Evolutionary conservation across 1,284 basidiomycete genomes (phyloP), one percentile per base, ranked within the genome.

Genomic region (Cutaneotrichosporon sp.): DNA sequence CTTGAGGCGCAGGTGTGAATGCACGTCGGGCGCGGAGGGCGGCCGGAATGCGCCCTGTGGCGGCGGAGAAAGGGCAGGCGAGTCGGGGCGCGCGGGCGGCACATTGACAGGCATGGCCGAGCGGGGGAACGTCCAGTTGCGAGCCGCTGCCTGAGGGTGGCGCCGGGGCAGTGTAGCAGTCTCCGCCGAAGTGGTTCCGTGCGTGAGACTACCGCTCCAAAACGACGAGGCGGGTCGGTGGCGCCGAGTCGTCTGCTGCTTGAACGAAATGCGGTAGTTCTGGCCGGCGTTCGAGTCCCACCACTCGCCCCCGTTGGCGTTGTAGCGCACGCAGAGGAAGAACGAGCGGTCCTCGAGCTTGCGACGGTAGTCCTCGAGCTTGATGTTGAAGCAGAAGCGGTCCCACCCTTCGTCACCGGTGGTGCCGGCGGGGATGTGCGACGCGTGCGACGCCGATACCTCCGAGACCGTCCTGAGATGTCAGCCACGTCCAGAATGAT

Each of bases 301-400:
- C 78, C 79, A 82, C 62, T 82, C 81, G 20, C 70, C 66, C 14
- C 79, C 79, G 22, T 78, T 72, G 36, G 81, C 69, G 1, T 79
- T 81, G 76, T 84, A 92, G 33, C 87, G 82, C 4, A 84, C 84
- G 33, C 86, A 90, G 22, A 91, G 80, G 77, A 83, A 86, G 50
- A 93, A 77, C 14, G 84, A 85, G 36, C 88, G 83, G 9, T 86
- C 84, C 38, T 84, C 82, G n/a, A 94, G 81, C 63, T 84, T 85
- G 47, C 83, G 81, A 54, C 85, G 84, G 72, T 90, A 88, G 69
- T 91, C 89, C 66, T 89, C 88, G 33, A 95, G 83, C 56, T 84
- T 86, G 72, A 94, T 87, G 5, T 73, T 67, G 67, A 82, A 82
- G 57, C 73, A 72, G 76, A 83, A 82, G 38, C 81, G 71, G 65